These are phyloP conservation scores for Solanum lignicaule DNA, from an alignment of 257 asterid species.

Conservation along the genomic window DNA sequence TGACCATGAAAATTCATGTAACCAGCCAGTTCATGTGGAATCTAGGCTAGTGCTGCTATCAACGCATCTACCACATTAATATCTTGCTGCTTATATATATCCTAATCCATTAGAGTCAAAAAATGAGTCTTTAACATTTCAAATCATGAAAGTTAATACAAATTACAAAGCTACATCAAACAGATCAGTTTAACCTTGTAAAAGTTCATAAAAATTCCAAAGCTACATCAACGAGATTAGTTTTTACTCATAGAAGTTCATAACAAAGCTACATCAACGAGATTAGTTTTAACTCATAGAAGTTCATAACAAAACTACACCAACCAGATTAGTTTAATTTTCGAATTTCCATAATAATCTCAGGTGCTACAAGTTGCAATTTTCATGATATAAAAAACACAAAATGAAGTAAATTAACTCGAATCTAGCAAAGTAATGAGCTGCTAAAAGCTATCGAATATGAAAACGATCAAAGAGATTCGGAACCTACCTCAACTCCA, in stretches of 20 bases:
- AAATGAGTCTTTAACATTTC: neutral
- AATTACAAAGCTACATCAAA: neutral
- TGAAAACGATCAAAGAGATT: neutral
- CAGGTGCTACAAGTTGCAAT: neutral
- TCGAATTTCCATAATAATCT: neutral
- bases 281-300: neutral
- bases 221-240: neutral
- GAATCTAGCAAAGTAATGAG: neutral
- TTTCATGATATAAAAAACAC: neutral
- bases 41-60: neutral
- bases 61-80: neutral
- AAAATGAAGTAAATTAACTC: neutral
- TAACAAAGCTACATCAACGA: neutral
- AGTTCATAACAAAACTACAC: neutral
- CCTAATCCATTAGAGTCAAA: accelerated
- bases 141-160: neutral
- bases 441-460: neutral
- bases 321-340: neutral
- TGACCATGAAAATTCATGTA: neutral
- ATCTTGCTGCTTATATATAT: no score
- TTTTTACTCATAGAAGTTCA: neutral
- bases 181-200: neutral
- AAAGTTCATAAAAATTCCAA: neutral
- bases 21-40: neutral
- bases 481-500: conserved; percentile 26